Percentiles rank a stretch among this genome's conserved stretches.
Evolutionary conservation across 2,329 filamentous ascomycete species (phyloP).

Genomic region (Trichoderma cornu-damae): DNA sequence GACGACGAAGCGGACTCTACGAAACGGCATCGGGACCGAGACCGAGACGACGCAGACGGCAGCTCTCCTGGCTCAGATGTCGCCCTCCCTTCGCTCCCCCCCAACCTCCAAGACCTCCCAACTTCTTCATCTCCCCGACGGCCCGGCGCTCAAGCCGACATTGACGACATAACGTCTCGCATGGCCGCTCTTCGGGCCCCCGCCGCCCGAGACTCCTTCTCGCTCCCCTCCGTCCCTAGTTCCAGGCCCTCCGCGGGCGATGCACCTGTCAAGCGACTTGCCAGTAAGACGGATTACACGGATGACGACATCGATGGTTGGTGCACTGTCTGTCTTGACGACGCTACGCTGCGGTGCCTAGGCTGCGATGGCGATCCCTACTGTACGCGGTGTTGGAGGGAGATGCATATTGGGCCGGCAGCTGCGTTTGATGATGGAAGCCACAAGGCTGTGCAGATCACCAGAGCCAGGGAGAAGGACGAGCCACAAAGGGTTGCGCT

Average conservation of each 20-base stretch:
- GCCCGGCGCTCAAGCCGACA: conserved; percentile 27
- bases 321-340: conserved; percentile 79
- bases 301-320: conserved; percentile 70
- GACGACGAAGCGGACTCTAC: not conserved
- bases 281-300: conserved; percentile 44
- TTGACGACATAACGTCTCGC: conserved; percentile 45
- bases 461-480: conserved; percentile 33
- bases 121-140: conserved; percentile 22
- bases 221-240: conserved; percentile 47
- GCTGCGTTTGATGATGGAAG: conserved; percentile 65
- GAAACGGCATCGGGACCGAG: not conserved
- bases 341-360: conserved; percentile 66
- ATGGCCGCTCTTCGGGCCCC: conserved; percentile 47
- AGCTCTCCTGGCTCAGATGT: conserved; percentile 27
- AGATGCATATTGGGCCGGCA: conserved; percentile 67
- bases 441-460: conserved; percentile 62
- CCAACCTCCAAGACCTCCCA: conserved; percentile 37
- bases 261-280: conserved; percentile 36
- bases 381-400: conserved; percentile 72
- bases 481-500: conserved; percentile 33
- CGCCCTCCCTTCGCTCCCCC: conserved; percentile 45
- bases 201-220: conserved; percentile 31
- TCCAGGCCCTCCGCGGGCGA: conserved; percentile 40
- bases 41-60: not conserved
- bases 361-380: conserved; percentile 71